Percentiles rank a stretch among this genome's conserved stretches.
phyloP scores from a whole-genome alignment of 345 rosid species.

The Hirschfeldia incana region DNA sequence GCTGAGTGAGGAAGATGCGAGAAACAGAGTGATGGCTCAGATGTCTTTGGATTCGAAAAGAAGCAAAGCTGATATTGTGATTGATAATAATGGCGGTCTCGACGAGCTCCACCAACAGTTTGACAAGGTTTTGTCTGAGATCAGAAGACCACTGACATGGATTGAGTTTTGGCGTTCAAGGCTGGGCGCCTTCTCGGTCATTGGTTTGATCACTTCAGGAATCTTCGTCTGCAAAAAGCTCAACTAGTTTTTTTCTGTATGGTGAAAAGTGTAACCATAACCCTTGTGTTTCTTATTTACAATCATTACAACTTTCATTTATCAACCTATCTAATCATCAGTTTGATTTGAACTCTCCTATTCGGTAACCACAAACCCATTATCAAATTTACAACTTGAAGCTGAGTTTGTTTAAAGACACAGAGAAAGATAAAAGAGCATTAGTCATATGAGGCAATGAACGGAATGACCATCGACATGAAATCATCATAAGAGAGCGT shows the following conservation, averaged over 20 bases:
- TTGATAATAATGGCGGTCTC: conserved; percentile 23
- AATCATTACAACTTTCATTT: neutral
- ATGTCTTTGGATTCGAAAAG: conserved; percentile 73
- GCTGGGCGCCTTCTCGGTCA: conserved; percentile 57
- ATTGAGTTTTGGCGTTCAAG: conserved; percentile 79
- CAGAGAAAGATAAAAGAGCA: neutral
- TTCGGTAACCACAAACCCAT: neutral
- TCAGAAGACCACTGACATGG: conserved; percentile 75
- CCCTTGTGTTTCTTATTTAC: neutral
- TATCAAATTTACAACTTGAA: conserved; percentile 4
- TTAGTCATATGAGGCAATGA: conserved; percentile 56
- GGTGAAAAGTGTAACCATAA: neutral
- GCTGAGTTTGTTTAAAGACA: neutral
- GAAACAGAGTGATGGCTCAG: conserved; percentile 76
- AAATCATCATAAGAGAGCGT: conserved; percentile 57
- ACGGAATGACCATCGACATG: conserved; percentile 63
- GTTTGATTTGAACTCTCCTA: conserved; percentile 9
- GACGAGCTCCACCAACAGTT: conserved; percentile 67
- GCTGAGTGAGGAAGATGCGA: conserved; percentile 67
- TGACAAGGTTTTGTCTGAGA: conserved; percentile 50
- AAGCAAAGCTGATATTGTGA: conserved; percentile 54
- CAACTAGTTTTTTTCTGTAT: neutral
- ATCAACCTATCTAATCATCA: neutral
- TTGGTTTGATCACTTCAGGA: conserved; percentile 48
- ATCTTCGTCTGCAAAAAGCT: conserved; percentile 46